Evolutionary conservation across 2,329 filamentous ascomycete genomes (phyloP).

Genomic region (Calonectria multiphialidica): DNA sequence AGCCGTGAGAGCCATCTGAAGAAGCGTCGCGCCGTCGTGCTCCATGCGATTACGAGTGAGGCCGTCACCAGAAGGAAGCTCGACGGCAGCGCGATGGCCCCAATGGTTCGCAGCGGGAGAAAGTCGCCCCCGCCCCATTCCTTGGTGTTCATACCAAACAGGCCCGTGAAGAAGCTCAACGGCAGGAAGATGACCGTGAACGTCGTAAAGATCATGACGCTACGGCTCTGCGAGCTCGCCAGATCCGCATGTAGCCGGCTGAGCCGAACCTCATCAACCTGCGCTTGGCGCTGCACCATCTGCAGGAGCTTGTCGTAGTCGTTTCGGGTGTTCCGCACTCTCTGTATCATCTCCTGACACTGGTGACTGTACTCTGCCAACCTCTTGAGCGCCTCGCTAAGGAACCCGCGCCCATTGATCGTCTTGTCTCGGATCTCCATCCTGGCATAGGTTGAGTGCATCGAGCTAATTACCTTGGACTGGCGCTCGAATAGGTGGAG

Average conservation of each 20-base stretch:
- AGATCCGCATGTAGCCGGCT: conserved; percentile 73
- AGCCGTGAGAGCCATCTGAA: conserved; percentile 39
- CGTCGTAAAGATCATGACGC: conserved; percentile 75
- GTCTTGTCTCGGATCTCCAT: conserved; percentile 56
- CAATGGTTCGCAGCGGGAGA: conserved; percentile 58
- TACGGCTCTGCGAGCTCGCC: conserved; percentile 71
- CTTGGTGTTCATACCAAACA: conserved; percentile 74
- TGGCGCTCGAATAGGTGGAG: conserved; percentile 70
- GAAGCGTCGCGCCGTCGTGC: conserved; percentile 54
- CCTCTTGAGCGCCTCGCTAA: conserved; percentile 64
- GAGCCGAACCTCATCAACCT: conserved; percentile 74
- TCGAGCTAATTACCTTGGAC: conserved; percentile 60
- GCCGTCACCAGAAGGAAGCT: conserved; percentile 62
- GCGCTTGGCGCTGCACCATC: conserved; percentile 75
- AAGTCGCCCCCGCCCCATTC: conserved; percentile 69
- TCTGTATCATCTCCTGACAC: conserved; percentile 67
- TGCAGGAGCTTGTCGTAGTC: conserved; percentile 76
- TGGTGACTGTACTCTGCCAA: conserved; percentile 68
- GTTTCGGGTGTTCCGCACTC: conserved; percentile 69
- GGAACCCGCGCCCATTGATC: conserved; percentile 61
- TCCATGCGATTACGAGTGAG: conserved; percentile 69
- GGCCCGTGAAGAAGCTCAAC: conserved; percentile 72
- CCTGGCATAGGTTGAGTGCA: conserved; percentile 58
- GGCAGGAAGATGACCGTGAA: conserved; percentile 74
- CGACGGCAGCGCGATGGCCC: conserved; percentile 60